Evolutionary conservation across 192 early-diverging fungal genomes (phyloP).

Genomic region (Coemansia sp.): DNA sequence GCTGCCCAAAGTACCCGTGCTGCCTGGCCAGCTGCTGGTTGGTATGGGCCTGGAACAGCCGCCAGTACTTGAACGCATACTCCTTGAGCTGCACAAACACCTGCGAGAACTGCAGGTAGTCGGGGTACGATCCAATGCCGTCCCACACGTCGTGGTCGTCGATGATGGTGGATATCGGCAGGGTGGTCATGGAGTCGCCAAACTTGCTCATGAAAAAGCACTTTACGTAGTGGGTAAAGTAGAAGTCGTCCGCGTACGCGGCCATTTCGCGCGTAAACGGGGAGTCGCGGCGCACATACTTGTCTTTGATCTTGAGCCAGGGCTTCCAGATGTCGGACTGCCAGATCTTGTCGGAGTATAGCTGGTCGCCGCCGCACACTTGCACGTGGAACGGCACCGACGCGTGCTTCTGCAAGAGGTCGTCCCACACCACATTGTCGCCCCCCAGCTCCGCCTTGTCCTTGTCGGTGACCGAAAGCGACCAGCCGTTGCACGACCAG

Average conservation of each 20-base stretch:
- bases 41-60: slow-evolving; percentile 82
- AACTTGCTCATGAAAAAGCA: slow-evolving; percentile 61
- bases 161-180: slow-evolving; percentile 76
- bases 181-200: slow-evolving; percentile 66
- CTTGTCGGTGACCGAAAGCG: slow-evolving; percentile 49
- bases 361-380: slow-evolving; percentile 74
- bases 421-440: slow-evolving; percentile 66
- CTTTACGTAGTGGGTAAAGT: slow-evolving; percentile 66
- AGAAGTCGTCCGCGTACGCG: slow-evolving; percentile 59
- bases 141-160: slow-evolving; percentile 90
- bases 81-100: slow-evolving; percentile 74
- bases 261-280: slow-evolving; percentile 62
- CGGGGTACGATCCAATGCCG: slow-evolving; percentile 82
- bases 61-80: slow-evolving; percentile 72
- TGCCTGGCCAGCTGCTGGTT: slow-evolving; percentile 57
- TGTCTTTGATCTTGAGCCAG: slow-evolving; percentile 56
- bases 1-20: slow-evolving; percentile 57
- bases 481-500: slow-evolving; percentile 73
- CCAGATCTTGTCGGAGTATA: slow-evolving; percentile 65
- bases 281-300: slow-evolving; percentile 49
- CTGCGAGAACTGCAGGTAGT: slow-evolving; percentile 63
- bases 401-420: slow-evolving; percentile 60
- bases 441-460: slow-evolving; percentile 43
- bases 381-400: slow-evolving; percentile 65
- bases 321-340: slow-evolving; percentile 58